Evolutionary conservation across 352 stramenopile species (phyloP).

Genomic region (Globisporangium yorkense): DNA sequence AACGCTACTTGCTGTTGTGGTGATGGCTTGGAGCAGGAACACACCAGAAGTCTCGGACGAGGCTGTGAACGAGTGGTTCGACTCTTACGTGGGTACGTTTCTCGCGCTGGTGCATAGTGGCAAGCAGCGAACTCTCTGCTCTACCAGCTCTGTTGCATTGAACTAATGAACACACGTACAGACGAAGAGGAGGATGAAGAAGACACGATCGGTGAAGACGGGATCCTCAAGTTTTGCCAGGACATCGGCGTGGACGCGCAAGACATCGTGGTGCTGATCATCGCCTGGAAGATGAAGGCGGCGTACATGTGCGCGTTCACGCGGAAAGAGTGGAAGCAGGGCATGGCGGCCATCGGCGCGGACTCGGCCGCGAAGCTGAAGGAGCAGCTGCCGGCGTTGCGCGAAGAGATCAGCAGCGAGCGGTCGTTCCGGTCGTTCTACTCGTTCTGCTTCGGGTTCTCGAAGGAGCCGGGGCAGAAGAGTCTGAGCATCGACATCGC

Average conservation of each 20-base stretch:
- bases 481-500: conserved; percentile 84
- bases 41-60: neutral
- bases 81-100: conserved; percentile 47
- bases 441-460: conserved; percentile 84
- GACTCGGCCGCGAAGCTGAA: conserved; percentile 64
- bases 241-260: conserved; percentile 75
- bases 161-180: neutral
- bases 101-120: neutral
- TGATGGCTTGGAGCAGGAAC: conserved; percentile 10
- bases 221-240: conserved; percentile 76
- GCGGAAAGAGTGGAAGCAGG: conserved; percentile 72
- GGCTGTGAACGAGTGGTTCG: conserved; percentile 55
- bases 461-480: conserved; percentile 86
- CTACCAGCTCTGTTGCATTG: neutral
- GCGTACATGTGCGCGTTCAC: conserved; percentile 84
- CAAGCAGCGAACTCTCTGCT: neutral
- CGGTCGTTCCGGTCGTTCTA: conserved; percentile 80
- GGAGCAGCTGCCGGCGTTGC: conserved; percentile 47
- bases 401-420: conserved; percentile 46
- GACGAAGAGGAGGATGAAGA: conserved; percentile 57
- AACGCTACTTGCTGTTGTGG: neutral
- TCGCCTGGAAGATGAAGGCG: conserved; percentile 86
- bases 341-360: conserved; percentile 73
- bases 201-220: conserved; percentile 65
- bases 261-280: conserved; percentile 74